These are phyloP conservation scores for Luzula sylvatica DNA, from an alignment of 176 grass and related monocot genomes.

Conservation along the genomic window DNA sequence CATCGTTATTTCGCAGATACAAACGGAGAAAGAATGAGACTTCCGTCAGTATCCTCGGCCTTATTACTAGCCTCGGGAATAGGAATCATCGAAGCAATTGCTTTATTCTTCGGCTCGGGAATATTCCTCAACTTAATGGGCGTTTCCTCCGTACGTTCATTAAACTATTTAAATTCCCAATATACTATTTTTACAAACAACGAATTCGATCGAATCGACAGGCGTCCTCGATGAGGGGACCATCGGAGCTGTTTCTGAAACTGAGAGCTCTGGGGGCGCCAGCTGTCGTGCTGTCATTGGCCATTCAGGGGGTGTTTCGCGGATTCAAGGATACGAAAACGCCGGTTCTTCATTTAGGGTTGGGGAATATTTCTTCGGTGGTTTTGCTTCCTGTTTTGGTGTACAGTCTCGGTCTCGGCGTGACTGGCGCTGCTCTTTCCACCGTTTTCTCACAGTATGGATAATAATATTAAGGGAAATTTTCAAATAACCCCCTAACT, in stretches of 20 bases:
- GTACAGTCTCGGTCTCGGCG: slow-evolving; percentile 34
- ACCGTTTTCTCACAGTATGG: slow-evolving; percentile 54
- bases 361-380: slow-evolving; percentile 46
- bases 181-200: neutral
- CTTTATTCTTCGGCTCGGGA: slow-evolving; percentile 41
- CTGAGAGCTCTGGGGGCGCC: slow-evolving; percentile 59
- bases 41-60: slow-evolving; percentile 44
- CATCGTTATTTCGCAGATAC: neutral
- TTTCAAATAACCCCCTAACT: too few relatives aligned
- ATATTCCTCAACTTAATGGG: slow-evolving; percentile 53
- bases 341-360: slow-evolving; percentile 42
- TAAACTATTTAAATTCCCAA: neutral
- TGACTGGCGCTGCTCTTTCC: slow-evolving; percentile 50
- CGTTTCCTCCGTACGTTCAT: slow-evolving; percentile 39
- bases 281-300: slow-evolving; percentile 58
- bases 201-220: slow-evolving; percentile 11
- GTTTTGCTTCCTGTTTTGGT: slow-evolving; percentile 37
- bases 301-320: slow-evolving; percentile 54
- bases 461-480: neutral
- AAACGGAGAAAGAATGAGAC: slow-evolving; percentile 22
- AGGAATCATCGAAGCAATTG: slow-evolving; percentile 38
- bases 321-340: slow-evolving; percentile 60
- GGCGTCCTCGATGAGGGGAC: slow-evolving; percentile 38
- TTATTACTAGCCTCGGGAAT: slow-evolving; percentile 47
- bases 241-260: slow-evolving; percentile 38